Evolutionary conservation across 2,329 filamentous ascomycete species (phyloP).

Genomic region (Lachnellula cervina): DNA sequence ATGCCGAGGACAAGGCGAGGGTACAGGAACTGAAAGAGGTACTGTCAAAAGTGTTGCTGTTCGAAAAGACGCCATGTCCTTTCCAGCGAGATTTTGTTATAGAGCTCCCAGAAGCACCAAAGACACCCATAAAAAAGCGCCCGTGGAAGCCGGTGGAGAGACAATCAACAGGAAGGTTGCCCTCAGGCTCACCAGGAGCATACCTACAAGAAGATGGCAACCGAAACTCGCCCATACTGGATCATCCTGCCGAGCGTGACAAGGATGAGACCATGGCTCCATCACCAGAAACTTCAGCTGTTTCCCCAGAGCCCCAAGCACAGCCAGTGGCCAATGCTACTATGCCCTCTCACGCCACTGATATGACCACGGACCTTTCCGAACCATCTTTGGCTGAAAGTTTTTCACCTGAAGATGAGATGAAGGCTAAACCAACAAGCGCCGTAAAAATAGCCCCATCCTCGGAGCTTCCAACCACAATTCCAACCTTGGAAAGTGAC

Average conservation of each 20-base stretch:
- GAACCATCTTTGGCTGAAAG: neutral
- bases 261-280: neutral
- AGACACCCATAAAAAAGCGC: conserved; percentile 59
- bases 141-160: conserved; percentile 57
- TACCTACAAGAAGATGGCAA: conserved; percentile 6
- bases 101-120: conserved; percentile 63
- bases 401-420: neutral
- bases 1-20: conserved; percentile 57
- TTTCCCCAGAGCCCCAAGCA: neutral
- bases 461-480: neutral
- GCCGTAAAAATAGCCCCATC: no score
- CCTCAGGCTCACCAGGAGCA: conserved; percentile 5
- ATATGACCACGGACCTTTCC: neutral
- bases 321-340: no score
- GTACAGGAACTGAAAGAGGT: conserved; percentile 65
- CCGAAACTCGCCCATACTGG: neutral
- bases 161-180: conserved; percentile 10
- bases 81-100: conserved; percentile 75
- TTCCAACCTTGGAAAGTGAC: neutral
- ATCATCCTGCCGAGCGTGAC: neutral
- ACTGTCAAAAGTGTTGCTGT: conserved; percentile 68
- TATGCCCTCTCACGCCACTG: neutral
- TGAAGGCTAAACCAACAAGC: neutral
- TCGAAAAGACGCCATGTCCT: conserved; percentile 83
- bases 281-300: neutral